Evolutionary conservation across 306 rosid species (phyloP).

Genomic region (Cyclanthera cordifolia): DNA sequence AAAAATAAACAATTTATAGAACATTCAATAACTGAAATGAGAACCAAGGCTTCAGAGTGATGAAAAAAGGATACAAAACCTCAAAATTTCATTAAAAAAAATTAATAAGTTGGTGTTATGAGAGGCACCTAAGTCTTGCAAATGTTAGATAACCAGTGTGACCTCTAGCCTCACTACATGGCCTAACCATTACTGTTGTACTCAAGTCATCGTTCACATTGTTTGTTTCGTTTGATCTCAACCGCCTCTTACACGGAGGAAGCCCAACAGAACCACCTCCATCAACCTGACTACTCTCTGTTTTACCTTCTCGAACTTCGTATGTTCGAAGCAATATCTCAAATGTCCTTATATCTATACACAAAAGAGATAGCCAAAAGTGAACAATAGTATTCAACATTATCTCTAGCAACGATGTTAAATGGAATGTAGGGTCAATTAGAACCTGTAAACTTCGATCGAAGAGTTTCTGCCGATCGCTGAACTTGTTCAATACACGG

Average conservation of each 20-base stretch:
- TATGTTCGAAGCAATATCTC: slow-evolving; percentile 68
- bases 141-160: slow-evolving; percentile 88
- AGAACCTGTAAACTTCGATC: slow-evolving; percentile 46
- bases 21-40: too few species aligned
- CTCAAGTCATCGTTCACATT: slow-evolving; percentile 20
- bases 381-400: neutral
- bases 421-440: neutral
- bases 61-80: neutral
- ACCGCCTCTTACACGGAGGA: slow-evolving; percentile 33
- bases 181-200: slow-evolving; percentile 56
- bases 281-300: neutral
- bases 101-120: slow-evolving; percentile 10
- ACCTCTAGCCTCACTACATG: slow-evolving; percentile 28
- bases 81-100: neutral
- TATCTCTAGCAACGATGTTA: neutral
- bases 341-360: slow-evolving; percentile 68
- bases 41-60: neutral
- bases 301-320: slow-evolving; percentile 35
- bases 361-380: neutral
- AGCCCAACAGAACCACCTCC: slow-evolving; percentile 10
- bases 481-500: slow-evolving; percentile 84
- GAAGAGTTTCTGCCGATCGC: slow-evolving; percentile 52
- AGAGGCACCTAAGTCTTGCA: slow-evolving; percentile 59
- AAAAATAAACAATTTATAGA: neutral
- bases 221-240: slow-evolving; percentile 10